phyloP scores from a whole-genome alignment of 352 stramenopile genomes.

The Globisporangium canariense region DNA sequence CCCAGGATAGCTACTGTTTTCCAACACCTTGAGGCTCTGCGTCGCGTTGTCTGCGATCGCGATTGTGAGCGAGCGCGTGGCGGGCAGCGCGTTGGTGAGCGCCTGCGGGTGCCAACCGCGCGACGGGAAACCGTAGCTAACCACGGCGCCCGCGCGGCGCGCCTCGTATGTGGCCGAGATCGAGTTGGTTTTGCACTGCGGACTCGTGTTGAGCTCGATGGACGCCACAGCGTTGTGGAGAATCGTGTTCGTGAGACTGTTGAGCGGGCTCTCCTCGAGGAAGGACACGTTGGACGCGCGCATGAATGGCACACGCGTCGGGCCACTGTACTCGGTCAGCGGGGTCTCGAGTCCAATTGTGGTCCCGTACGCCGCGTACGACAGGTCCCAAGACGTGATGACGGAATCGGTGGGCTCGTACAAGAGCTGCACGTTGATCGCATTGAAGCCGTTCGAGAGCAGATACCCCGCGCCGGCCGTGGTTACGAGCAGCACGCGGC shows the following conservation, averaged over 20 bases:
- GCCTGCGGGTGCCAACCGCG: neutral
- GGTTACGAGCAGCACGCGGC: neutral
- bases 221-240: neutral
- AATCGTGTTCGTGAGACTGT: neutral
- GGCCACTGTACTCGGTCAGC: neutral
- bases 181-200: neutral
- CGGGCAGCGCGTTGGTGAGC: neutral
- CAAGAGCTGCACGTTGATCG: conserved; percentile 10
- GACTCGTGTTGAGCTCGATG: neutral
- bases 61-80: neutral
- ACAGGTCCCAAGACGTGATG: neutral
- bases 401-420: neutral
- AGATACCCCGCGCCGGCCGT: neutral
- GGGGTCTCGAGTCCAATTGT: neutral
- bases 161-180: neutral
- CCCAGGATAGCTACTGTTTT: neutral
- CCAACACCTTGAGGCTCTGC: neutral
- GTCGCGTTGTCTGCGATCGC: conserved; percentile 1
- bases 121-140: conserved; percentile 7
- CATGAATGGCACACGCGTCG: neutral
- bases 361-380: neutral
- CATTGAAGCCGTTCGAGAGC: conserved; percentile 5
- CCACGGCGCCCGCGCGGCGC: neutral
- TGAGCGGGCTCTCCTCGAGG: neutral
- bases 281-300: neutral